Evolutionary conservation across 2,329 filamentous ascomycete species (phyloP).

Genomic region (Fusarium falciforme): DNA sequence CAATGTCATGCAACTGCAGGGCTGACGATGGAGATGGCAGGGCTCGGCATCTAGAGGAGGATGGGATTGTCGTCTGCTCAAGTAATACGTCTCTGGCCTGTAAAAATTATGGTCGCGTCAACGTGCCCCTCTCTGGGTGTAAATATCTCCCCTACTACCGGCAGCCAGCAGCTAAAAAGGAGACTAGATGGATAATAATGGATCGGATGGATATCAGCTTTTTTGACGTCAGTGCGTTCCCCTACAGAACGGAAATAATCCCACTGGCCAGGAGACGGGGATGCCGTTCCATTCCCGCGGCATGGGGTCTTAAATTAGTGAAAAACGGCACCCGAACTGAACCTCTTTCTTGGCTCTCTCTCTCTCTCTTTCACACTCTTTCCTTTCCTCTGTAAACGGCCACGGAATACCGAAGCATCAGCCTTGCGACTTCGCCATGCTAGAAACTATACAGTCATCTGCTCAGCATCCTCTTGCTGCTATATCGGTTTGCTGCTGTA

Average conservation of each 20-base stretch:
- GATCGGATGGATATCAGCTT: neutral
- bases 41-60: conserved; percentile 26
- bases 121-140: conserved; percentile 35
- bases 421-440: neutral
- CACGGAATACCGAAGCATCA: neutral
- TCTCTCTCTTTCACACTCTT: no score
- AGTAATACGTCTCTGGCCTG: neutral
- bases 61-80: conserved; percentile 2
- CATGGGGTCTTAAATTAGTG: neutral
- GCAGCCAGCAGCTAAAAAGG: neutral
- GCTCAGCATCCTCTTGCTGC: neutral
- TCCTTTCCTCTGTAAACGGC: neutral
- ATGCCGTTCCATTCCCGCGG: neutral
- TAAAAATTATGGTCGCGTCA: conserved; percentile 14
- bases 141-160: conserved; percentile 1
- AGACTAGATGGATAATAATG: neutral
- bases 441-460: neutral
- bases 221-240: conserved; percentile 40
- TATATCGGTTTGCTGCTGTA: neutral
- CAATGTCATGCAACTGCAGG: conserved; percentile 13
- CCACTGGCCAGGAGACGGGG: conserved; percentile 18
- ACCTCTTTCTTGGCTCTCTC: neutral
- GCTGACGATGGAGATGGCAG: conserved; percentile 17
- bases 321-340: neutral
- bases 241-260: conserved; percentile 9